Conservation (phyloP, 345 rosid genomes). For the Microthlaspi erraticum region DNA sequence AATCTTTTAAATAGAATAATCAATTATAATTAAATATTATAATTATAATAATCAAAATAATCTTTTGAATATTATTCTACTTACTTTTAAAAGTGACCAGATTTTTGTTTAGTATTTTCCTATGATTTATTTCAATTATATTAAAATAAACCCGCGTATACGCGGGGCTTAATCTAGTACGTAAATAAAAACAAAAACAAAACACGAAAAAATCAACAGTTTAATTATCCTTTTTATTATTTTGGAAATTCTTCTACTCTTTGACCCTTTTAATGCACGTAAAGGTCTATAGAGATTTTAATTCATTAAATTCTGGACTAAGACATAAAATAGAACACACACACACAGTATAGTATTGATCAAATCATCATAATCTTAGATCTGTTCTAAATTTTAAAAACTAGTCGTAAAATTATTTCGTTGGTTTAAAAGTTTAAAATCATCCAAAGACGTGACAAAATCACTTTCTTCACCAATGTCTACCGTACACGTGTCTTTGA, state of each 20-base stretch:
- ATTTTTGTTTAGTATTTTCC: too few species aligned
- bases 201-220: not conserved
- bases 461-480: not conserved
- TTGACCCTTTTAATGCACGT: constrained; percentile 35
- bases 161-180: too few species aligned
- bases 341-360: too few species aligned
- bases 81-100: too few species aligned
- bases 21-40: too few species aligned
- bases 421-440: not conserved
- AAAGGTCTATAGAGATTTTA: constrained; percentile 14
- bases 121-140: too few species aligned
- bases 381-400: not conserved
- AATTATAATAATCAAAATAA: too few species aligned
- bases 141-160: too few species aligned
- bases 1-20: too few species aligned
- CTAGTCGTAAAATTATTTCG: not conserved
- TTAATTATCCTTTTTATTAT: not conserved
- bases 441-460: not conserved
- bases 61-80: too few species aligned
- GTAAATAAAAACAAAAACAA: not conserved
- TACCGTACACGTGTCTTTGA: not conserved
- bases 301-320: constrained; percentile 10
- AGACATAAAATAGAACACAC: not conserved
- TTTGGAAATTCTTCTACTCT: not conserved
- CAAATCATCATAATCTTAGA: constrained; percentile 1